These are phyloP conservation scores for Gnaphalium uliginosum DNA, from an alignment of 129 eudicot genomes.

Conservation along the genomic window DNA sequence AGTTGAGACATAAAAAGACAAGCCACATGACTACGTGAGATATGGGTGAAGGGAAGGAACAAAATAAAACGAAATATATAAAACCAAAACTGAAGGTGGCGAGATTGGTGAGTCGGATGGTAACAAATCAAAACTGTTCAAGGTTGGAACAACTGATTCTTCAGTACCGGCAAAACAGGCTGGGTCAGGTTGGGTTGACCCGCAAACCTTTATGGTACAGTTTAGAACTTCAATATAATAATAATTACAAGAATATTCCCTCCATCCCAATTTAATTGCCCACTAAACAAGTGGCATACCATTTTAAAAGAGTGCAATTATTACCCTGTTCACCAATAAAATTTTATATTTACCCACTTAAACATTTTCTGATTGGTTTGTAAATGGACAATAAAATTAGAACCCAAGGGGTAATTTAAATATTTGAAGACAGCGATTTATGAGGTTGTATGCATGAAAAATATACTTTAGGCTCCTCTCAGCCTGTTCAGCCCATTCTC, in stretches of 20 bases:
- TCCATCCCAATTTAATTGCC: too few species aligned
- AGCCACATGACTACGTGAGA: neutral
- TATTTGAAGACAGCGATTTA: neutral
- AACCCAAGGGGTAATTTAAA: neutral
- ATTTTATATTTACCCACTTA: neutral
- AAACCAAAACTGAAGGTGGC: neutral
- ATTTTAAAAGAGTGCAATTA: neutral
- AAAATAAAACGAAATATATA: neutral
- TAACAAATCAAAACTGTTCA: neutral
- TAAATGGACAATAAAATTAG: too few species aligned
- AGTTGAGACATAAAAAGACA: neutral
- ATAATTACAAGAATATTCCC: neutral
- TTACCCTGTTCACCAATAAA: too few species aligned
- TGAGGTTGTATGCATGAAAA: neutral
- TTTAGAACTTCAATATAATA: too few species aligned
- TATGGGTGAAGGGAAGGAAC: neutral
- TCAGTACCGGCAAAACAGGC: neutral
- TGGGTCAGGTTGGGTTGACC: neutral
- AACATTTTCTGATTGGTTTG: neutral
- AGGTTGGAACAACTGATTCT: neutral
- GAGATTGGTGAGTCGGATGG: neutral
- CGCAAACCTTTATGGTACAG: neutral
- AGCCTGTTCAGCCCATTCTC: neutral
- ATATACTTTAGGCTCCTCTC: neutral
- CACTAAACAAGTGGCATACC: neutral